Base-by-base conservation (phyloP, 2,329 filamentous ascomycete species). In the Xylariaceae sp. region DNA sequence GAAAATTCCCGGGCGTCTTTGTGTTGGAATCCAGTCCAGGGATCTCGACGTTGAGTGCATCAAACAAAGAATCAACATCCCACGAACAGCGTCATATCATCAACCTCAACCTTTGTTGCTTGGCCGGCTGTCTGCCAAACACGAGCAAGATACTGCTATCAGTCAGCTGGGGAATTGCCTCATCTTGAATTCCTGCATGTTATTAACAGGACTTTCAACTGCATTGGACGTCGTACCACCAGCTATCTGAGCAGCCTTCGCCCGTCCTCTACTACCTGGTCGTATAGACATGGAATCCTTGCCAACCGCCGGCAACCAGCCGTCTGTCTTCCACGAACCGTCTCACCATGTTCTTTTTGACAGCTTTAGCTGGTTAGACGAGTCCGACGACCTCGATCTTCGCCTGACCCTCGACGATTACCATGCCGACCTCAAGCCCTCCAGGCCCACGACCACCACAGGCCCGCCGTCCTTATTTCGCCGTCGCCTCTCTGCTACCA, bases 321-420 rank as follows among this genome's bases (percentile, higher is more conserved):
- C 53, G 7, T 28, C 54, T 53, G 54, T 29, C 39, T 50, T 43
- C 29, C 36, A 78, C 19, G 40, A 60, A 71, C 36, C 78, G 26
- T 68, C 82, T 64, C 74, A 82, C 31, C 79, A 84, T 47, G 82
- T 82, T 1, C 77, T 90, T 55, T 84, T 85, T 46, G 86, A 91
- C 60, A 87, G 82, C 68, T 89, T 92, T 64, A 81, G 86, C 45
- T 91, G 89, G 88, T 76, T 92, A 23, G 88, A 92, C 26, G 87
- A 91, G 55, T 86, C 90, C 50, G 83, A 87, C 16, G 84, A 89
- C 49, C 76, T 93, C 28, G 88, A 93, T 65, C 73, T 88, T 21
- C 79, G 83, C 40, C 79, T 93, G 33, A 82, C 81, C 33, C 74
- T 92, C 28, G 87, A 91, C 68, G 87, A 91, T 69, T 90, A 91